phyloP scores from a whole-genome alignment of 768 basidiomycete species.

The Candolleomyces eurysporus region DNA sequence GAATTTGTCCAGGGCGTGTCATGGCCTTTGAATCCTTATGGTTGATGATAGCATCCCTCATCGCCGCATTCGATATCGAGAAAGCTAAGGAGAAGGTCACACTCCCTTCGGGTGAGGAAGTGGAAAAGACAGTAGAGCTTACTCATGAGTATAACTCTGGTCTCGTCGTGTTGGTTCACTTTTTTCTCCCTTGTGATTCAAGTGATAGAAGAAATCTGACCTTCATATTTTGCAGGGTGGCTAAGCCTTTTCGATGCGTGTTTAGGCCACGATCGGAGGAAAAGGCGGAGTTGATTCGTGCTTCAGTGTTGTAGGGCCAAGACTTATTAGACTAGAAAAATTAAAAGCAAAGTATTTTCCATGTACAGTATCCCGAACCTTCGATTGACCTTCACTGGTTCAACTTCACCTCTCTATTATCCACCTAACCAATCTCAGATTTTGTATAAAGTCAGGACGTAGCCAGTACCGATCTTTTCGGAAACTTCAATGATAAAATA shows the following conservation, averaged over 20 bases:
- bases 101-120: not conserved
- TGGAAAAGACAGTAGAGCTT: conserved; percentile 6
- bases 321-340: not conserved
- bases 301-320: not conserved
- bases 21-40: conserved; percentile 24
- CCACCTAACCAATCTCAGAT: no score
- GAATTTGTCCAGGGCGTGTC: conserved; percentile 24
- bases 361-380: not conserved
- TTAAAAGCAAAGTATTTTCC: not conserved
- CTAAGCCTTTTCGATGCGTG: conserved; percentile 12
- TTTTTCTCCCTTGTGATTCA: not conserved
- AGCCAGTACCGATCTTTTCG: no score
- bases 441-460: no score
- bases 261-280: conserved; percentile 9
- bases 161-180: conserved; percentile 15
- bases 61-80: conserved; percentile 21
- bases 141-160: conserved; percentile 15
- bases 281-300: conserved; percentile 1
- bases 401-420: no score
- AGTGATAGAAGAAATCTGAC: no score
- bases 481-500: no score
- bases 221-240: not conserved
- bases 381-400: no score
- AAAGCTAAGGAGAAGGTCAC: conserved; percentile 20
- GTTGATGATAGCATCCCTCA: conserved; percentile 20